Conservation (phyloP, 768 basidiomycete genomes). For the Candolleomyces aberdarensis region DNA sequence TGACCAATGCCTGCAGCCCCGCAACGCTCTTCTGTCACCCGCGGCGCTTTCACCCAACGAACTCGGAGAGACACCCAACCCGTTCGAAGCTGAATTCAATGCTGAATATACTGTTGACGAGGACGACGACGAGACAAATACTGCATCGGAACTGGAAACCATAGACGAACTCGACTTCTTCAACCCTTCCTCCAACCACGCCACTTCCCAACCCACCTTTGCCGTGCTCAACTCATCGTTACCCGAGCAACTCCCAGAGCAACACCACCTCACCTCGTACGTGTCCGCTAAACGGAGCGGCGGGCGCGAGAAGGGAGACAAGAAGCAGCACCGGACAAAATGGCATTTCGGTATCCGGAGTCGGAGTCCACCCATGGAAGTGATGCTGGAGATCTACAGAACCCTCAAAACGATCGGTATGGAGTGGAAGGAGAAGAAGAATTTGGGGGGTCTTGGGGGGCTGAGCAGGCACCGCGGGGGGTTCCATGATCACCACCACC, state of each 20-base stretch:
- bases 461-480: slow-evolving; percentile 27
- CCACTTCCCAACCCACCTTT: slow-evolving; percentile 18
- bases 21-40: slow-evolving; percentile 61
- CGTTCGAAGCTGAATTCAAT: slow-evolving; percentile 76
- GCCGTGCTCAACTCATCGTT: slow-evolving; percentile 89
- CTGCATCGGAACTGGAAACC: slow-evolving; percentile 14
- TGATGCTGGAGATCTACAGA: slow-evolving; percentile 97
- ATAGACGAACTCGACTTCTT: slow-evolving; percentile 32
- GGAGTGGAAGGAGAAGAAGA: slow-evolving; percentile 96
- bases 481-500: not conserved
- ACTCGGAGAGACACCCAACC: slow-evolving; percentile 57
- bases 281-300: slow-evolving; percentile 49
- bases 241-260: slow-evolving; percentile 57
- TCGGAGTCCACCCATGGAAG: slow-evolving; percentile 95
- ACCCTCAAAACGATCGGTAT: slow-evolving; percentile 87
- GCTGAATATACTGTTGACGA: slow-evolving; percentile 50
- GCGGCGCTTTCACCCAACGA: slow-evolving; percentile 63
- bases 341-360: slow-evolving; percentile 99
- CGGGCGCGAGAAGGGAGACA: slow-evolving; percentile 38
- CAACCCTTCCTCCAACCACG: slow-evolving; percentile 13
- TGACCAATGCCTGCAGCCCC: slow-evolving; percentile 44
- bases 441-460: slow-evolving; percentile 69
- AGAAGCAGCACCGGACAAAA: slow-evolving; percentile 76
- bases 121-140: slow-evolving; percentile 46
- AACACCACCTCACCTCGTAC: slow-evolving; percentile 70